Conservation (phyloP, 805 yeast species). For the Yarrowia keelungensis region DNA sequence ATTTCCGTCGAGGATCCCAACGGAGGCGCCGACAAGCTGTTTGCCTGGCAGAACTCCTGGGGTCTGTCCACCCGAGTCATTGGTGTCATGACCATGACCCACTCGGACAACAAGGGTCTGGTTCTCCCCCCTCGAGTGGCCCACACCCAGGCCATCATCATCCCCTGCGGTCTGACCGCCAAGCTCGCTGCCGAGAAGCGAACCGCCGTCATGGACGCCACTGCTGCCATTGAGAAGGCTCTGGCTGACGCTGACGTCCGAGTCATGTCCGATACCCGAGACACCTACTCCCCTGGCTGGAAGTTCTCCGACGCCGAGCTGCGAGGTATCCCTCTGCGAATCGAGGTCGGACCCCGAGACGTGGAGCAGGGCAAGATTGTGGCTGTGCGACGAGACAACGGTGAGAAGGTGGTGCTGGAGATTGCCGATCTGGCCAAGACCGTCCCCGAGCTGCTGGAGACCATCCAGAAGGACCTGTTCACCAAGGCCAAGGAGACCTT, state of each 20-base stretch:
- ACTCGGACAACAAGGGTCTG: conserved; percentile 97
- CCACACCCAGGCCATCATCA: conserved; percentile 86
- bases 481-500: conserved; percentile 79
- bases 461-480: conserved; percentile 78
- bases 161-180: conserved; percentile 93
- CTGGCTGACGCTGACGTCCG: conserved; percentile 71
- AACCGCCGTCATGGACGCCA: conserved; percentile 70
- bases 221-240: conserved; percentile 68
- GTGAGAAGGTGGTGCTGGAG: conserved; percentile 72
- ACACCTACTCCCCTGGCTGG: conserved; percentile 98
- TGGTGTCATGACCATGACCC: conserved; percentile 99
- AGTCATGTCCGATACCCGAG: conserved; percentile 86
- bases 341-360: conserved; percentile 98
- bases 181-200: conserved; percentile 82
- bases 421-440: conserved; percentile 68
- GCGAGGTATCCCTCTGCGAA: conserved; percentile 91
- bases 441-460: conserved; percentile 79
- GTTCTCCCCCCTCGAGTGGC: conserved; percentile 98
- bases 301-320: conserved; percentile 97
- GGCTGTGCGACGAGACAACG: conserved; percentile 92
- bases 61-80: conserved; percentile 97
- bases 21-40: conserved; percentile 81
- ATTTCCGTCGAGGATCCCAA: conserved; percentile 95
- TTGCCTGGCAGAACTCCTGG: conserved; percentile 98
- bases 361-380: conserved; percentile 77